Percentiles rank a stretch among this genome's conserved stretches.
phyloP scores from a whole-genome alignment of 805 yeast genomes.

The Cyberlindnera bimundalis region DNA sequence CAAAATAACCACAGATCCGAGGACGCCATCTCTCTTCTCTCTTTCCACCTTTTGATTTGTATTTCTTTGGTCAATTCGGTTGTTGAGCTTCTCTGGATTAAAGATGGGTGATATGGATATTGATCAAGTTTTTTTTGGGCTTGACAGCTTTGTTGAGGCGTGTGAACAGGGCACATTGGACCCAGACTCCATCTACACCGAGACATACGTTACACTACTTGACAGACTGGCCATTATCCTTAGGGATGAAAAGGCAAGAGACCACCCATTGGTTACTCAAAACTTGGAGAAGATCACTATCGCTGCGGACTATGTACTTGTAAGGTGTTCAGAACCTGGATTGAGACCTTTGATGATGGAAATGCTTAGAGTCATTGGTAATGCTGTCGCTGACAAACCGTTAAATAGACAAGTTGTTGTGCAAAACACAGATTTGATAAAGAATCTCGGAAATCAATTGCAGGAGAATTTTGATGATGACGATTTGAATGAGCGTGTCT shows the following conservation, averaged over 20 bases:
- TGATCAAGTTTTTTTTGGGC: constrained; percentile 25
- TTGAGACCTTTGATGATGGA: constrained; percentile 17
- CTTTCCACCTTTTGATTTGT: too few species aligned
- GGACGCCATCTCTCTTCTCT: too few species aligned
- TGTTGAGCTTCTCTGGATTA: too few species aligned
- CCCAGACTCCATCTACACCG: constrained; percentile 18
- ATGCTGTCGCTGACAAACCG: constrained; percentile 27
- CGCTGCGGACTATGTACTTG: constrained; percentile 14
- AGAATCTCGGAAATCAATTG: constrained; percentile 11
- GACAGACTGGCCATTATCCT: constrained; percentile 24
- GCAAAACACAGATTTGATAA: constrained; percentile 8
- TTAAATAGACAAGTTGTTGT: constrained; percentile 18
- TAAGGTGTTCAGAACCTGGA: constrained; percentile 1
- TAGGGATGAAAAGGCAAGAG: constrained; percentile 20
- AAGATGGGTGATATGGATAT: constrained; percentile 21
- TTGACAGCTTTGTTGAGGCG: constrained; percentile 21
- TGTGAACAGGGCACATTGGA: constrained; percentile 12
- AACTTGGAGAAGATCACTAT: constrained; percentile 18
- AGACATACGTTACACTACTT: constrained; percentile 23
- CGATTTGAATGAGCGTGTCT: constrained; percentile 19
- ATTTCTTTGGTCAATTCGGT: too few species aligned
- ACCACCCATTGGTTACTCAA: constrained; percentile 11
- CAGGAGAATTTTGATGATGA: constrained; percentile 22
- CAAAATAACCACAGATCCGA: too few species aligned
- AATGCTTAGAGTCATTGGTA: constrained; percentile 24